These are phyloP conservation scores for Jatropha podagrica DNA, from an alignment of 441 rosid genomes.

Conservation along the genomic window DNA sequence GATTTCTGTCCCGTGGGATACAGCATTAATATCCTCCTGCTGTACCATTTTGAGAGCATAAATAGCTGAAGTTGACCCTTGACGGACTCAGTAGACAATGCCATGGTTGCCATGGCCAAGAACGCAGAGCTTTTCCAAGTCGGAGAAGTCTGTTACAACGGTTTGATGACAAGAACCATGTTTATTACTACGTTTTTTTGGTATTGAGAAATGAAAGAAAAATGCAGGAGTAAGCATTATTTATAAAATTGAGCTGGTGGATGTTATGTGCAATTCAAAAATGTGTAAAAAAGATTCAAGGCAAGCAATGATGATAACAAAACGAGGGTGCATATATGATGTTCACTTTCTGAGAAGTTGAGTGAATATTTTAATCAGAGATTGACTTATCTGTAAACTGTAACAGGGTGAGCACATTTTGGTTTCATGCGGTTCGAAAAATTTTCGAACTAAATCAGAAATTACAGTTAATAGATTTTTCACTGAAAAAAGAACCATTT, in stretches of 20 bases:
- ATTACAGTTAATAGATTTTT: too few relatives aligned
- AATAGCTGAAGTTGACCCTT: slow-evolving; percentile 39
- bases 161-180: slow-evolving; percentile 44
- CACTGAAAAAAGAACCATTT: too few relatives aligned
- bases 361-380: too few relatives aligned
- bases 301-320: background rate
- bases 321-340: background rate
- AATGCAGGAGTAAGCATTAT: too few relatives aligned
- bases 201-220: too few relatives aligned
- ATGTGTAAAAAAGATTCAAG: background rate
- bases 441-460: too few relatives aligned
- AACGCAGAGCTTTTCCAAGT: slow-evolving; percentile 56
- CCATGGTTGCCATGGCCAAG: slow-evolving; percentile 78
- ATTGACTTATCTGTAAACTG: too few relatives aligned
- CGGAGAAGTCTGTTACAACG: slow-evolving; percentile 1
- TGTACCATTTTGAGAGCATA: slow-evolving; percentile 60
- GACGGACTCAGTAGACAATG: slow-evolving; percentile 53
- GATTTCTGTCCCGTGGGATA: slow-evolving; percentile 58
- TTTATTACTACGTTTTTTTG: background rate
- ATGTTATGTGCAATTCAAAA: background rate
- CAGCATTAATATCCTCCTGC: slow-evolving; percentile 26
- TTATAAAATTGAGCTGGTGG: background rate
- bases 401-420: too few relatives aligned
- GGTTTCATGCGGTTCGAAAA: too few relatives aligned
- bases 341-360: background rate